Percentiles rank a stretch among this genome's conserved stretches.
Evolutionary conservation across 1,139 yeast genomes (phyloP).

Genomic region (Pichia cactophila): DNA sequence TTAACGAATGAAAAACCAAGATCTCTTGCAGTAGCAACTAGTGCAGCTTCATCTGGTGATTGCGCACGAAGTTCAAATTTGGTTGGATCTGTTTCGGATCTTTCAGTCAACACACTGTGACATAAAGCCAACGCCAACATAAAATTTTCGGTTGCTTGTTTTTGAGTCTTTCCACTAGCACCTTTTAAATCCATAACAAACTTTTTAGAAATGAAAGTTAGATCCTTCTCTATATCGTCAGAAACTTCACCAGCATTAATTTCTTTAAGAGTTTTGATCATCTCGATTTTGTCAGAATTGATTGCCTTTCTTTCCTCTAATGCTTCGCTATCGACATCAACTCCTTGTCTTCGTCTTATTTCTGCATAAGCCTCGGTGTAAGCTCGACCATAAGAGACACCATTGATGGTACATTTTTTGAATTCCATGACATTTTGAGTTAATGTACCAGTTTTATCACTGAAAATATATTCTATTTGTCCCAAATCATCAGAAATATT

Average conservation of each 20-base stretch:
- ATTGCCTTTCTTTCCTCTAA: slow-evolving; percentile 58
- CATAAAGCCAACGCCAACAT: slow-evolving; percentile 87
- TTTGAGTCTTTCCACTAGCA: slow-evolving; percentile 46
- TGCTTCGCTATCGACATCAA: slow-evolving; percentile 65
- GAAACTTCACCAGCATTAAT: slow-evolving; percentile 28
- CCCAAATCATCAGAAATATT: slow-evolving; percentile 95
- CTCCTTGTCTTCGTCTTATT: slow-evolving; percentile 77
- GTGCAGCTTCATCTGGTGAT: slow-evolving; percentile 97
- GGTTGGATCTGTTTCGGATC: slow-evolving; percentile 48
- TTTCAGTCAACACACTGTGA: slow-evolving; percentile 84
- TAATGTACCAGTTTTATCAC: slow-evolving; percentile 94
- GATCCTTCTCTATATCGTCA: slow-evolving; percentile 33
- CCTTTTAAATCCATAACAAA: slow-evolving; percentile 49
- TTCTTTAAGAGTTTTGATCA: slow-evolving; percentile 50
- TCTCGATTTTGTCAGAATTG: slow-evolving; percentile 50
- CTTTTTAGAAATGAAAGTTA: slow-evolving; percentile 75
- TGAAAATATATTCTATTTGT: slow-evolving; percentile 89
- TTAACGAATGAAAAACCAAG: slow-evolving; percentile 77
- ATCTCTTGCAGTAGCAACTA: slow-evolving; percentile 90
- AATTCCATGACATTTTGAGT: slow-evolving; percentile 98
- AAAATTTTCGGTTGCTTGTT: slow-evolving; percentile 61
- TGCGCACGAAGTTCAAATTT: slow-evolving; percentile 75
- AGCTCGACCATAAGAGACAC: slow-evolving; percentile 85
- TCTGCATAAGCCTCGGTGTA: slow-evolving; percentile 96
- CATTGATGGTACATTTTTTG: slow-evolving; percentile 84